Conservation (phyloP, 192 early-diverging fungal genomes). For the Mortierella claussenii region DNA sequence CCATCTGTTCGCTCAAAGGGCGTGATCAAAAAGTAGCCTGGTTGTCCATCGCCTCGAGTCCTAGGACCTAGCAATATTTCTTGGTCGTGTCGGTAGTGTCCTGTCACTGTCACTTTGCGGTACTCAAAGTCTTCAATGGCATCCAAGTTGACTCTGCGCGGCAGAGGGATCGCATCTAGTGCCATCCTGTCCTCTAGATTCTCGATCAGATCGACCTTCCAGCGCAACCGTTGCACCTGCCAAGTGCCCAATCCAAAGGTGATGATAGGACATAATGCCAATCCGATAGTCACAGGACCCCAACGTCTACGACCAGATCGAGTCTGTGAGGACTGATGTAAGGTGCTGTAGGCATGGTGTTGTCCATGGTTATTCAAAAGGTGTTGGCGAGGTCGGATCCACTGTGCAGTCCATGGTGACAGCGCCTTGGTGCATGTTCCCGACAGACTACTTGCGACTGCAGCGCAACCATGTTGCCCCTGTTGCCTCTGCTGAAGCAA, state of each 20-base stretch:
- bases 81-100: conserved; percentile 73
- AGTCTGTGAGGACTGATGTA: conserved; percentile 34
- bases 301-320: conserved; percentile 36
- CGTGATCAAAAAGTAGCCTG: conserved; percentile 80
- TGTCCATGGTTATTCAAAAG: too few relatives aligned
- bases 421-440: too few relatives aligned
- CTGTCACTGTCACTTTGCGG: conserved; percentile 75
- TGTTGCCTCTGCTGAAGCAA: too few relatives aligned
- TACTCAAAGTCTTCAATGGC: conserved; percentile 76
- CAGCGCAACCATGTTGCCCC: too few relatives aligned
- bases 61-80: conserved; percentile 90
- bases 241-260: conserved; percentile 84
- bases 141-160: conserved; percentile 66
- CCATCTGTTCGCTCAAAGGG: conserved; percentile 76
- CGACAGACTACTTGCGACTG: too few relatives aligned
- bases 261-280: conserved; percentile 62
- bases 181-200: conserved; percentile 69
- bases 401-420: too few relatives aligned
- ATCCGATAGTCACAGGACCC: conserved; percentile 40
- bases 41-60: conserved; percentile 69
- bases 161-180: conserved; percentile 73
- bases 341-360: conserved; percentile 6
- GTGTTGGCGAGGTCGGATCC: too few relatives aligned
- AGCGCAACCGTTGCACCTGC: conserved; percentile 89
- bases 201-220: conserved; percentile 89